These are phyloP conservation scores for Colletotrichum acutatum DNA, from an alignment of 2,329 filamentous ascomycete genomes.

Conservation along the genomic window DNA sequence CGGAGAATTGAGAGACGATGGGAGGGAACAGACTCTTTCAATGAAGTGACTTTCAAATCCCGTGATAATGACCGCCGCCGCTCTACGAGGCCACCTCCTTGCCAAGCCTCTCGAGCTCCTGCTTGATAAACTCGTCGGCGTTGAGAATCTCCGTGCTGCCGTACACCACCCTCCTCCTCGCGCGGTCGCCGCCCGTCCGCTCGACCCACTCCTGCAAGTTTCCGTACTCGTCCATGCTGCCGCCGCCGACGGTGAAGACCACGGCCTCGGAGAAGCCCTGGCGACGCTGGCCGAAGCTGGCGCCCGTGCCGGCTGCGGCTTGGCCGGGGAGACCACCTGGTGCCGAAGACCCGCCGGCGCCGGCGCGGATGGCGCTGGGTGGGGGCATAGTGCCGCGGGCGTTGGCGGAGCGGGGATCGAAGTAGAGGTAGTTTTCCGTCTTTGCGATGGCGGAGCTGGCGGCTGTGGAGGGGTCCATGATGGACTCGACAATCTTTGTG, in stretches of 20 bases:
- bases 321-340: conserved; percentile 60
- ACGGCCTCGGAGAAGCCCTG: conserved; percentile 92
- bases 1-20: neutral
- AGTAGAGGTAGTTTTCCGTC: conserved; percentile 97
- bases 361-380: conserved; percentile 69
- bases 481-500: conserved; percentile 96
- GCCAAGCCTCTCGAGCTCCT: conserved; percentile 72
- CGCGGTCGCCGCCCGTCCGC: conserved; percentile 74
- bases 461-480: conserved; percentile 95
- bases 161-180: conserved; percentile 87
- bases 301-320: conserved; percentile 71
- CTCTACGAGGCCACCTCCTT: conserved; percentile 58
- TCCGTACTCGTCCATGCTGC: conserved; percentile 98
- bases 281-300: conserved; percentile 89
- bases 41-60: neutral
- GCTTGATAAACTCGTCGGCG: conserved; percentile 72
- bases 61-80: neutral
- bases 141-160: conserved; percentile 88
- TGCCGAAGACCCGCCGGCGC: conserved; percentile 48
- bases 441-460: conserved; percentile 93
- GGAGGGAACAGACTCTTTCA: neutral
- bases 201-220: conserved; percentile 97
- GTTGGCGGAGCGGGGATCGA: conserved; percentile 93
- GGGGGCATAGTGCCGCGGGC: conserved; percentile 92
- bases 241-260: conserved; percentile 94